Evolutionary conservation across 2,329 filamentous ascomycete species (phyloP), one percentile per base, ranked within the genome.

Genomic region (Eutypa lata): DNA sequence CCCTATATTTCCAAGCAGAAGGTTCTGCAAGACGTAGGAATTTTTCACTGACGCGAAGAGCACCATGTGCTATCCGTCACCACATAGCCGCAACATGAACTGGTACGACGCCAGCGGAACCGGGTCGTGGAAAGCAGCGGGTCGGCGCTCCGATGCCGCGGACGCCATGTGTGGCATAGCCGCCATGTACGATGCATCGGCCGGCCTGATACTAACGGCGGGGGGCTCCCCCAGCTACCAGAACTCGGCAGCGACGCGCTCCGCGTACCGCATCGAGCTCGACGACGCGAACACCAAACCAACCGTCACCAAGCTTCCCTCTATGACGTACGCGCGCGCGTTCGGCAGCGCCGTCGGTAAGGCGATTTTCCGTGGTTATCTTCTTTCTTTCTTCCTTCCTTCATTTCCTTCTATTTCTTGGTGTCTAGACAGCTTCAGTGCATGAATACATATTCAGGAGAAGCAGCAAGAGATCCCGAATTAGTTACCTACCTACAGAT

Each of bases 91-190:
- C 37, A 38, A 49, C 5, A 61, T 81, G 78, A 77, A 82, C 58
- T 83, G 79, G 80, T 83, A 77, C 58, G 68, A 67, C 21, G 76
- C 74, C 2, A 59, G 58, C 3, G 74, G 71, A 5, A 62, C 61
- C 19, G 78, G 79, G 7, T 68, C 61, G 10, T 65, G 68, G 14
- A 62, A 57, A 3, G 57, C 61, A 3, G 79, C 76, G 8, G 80
- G 79, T 0, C 65, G 54, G 3, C 74, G 80, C 10, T 67, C 63
- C 11, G 65, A 66, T 13, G 74, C 76, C 51, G 53, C 62, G 1
- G 73, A 82, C 55, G 67, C 76, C 7, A 82, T 82, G 79, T 74
- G 71, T 51, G 80, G 78, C 10, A 74, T 71, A 48, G 74, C 73
- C 5, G 70, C 77, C 51, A 80, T 82, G 77, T 81, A 76, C 57